Evolutionary conservation across 306 rosid genomes (phyloP), one percentile per base, ranked within the genome.

Genomic region (Mucuna pruriens): DNA sequence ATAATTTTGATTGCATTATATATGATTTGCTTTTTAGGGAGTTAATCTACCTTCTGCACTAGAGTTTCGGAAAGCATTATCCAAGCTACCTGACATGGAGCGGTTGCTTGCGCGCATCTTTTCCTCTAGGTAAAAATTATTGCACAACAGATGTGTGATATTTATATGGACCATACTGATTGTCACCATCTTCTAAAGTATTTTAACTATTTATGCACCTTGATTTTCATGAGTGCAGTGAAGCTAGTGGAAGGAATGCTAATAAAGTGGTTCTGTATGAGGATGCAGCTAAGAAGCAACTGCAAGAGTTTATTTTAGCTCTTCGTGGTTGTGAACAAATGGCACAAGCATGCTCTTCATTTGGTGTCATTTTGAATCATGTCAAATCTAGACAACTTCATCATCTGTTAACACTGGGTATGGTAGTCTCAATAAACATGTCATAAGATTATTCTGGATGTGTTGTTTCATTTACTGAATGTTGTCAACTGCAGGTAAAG

Each of bases 171-270:
- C 63, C 26, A 31, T 62, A 62, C 26, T 9, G 72, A 45, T 77
- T 83, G 23, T 57, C 49, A 22, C 12, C 54, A 36, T 26, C 76
- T 39, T 74, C 38, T 39, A 4, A 33, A 83, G 72, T 67, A 84
- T n/a, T 77, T 86, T 60, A 36, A 84, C 71, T 67, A 84, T 84
- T 84, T 60, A 51, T 62, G 75, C 73, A 67, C 57, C 75, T 29
- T 66, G 81, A 78, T 74, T 80, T 82, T 71, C 49, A 49, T 83
- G 66, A 65, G 49, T 84, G 87, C 86, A 95, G 98, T 87, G 95
- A 89, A 74, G 94, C 93, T 44, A 92, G 86, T 49, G 97, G 99
- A 69, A 88, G 99, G 84, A 95, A 90, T 85, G 97, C 97, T 31
- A 88, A 69, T 66, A 95, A 88, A 81, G 99, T 95, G 85, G 84